phyloP scores from a whole-genome alignment of 1,284 basidiomycete species.

The Austroboletus niveus region DNA sequence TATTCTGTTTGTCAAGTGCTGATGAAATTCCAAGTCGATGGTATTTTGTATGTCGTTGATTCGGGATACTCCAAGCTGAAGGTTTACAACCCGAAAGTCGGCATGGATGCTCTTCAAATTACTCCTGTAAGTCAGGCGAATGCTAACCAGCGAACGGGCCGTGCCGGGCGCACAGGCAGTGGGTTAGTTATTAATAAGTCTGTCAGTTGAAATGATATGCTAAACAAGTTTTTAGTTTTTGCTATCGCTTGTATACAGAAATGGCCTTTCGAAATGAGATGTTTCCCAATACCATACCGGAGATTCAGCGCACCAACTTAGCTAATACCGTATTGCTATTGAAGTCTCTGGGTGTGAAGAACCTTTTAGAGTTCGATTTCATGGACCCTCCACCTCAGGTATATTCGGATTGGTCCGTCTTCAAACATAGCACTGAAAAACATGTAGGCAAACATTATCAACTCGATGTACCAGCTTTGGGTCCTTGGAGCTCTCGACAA shows the following conservation, averaged over 20 bases:
- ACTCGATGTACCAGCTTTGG: slow-evolving; percentile 99
- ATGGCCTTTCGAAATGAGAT: slow-evolving; percentile 88
- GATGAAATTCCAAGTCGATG: slow-evolving; percentile 69
- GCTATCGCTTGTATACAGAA: slow-evolving; percentile 90
- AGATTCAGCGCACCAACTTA: slow-evolving; percentile 97
- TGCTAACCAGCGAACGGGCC: slow-evolving; percentile 91
- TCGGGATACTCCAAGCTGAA: slow-evolving; percentile 97
- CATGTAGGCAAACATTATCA: slow-evolving; percentile 83
- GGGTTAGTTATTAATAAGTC: slow-evolving; percentile 54
- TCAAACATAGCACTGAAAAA: slow-evolving; percentile 36
- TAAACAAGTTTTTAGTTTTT: slow-evolving; percentile 55
- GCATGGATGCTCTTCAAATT: slow-evolving; percentile 99
- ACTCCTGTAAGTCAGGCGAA: slow-evolving; percentile 99
- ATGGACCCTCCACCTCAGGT: slow-evolving; percentile 97
- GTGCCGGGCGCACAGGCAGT: slow-evolving; percentile 93
- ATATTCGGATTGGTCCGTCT: slow-evolving; percentile 43
- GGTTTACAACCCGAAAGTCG: slow-evolving; percentile 98
- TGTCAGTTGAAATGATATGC: background rate
- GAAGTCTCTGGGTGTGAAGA: slow-evolving; percentile 95
- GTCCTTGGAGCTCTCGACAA: slow-evolving; percentile 97
- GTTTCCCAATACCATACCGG: slow-evolving; percentile 93
- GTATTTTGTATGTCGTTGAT: slow-evolving; percentile 96
- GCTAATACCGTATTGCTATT: slow-evolving; percentile 94
- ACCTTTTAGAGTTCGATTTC: slow-evolving; percentile 97
- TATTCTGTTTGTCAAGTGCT: slow-evolving; percentile 5